Evolutionary conservation across 2,329 filamentous ascomycete genomes (phyloP).

Genomic region (Xylariaceae sp.): DNA sequence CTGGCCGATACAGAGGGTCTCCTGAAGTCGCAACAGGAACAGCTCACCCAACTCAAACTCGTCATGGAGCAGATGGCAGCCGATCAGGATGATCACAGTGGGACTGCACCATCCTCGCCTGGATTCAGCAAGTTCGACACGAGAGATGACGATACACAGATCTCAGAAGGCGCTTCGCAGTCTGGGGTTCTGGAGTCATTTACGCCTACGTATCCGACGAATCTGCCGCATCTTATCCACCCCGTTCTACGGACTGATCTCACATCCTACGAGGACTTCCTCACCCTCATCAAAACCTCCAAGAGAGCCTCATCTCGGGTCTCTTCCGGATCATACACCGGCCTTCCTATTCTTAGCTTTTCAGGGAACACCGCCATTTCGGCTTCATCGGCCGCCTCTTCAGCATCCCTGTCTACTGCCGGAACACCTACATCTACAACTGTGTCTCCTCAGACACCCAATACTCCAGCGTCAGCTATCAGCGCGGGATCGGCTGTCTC

Average conservation of each 20-base stretch:
- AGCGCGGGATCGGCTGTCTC: slow-evolving; percentile 52
- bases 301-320: slow-evolving; percentile 66
- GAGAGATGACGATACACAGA: slow-evolving; percentile 53
- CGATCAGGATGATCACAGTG: slow-evolving; percentile 74
- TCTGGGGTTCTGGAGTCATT: slow-evolving; percentile 52
- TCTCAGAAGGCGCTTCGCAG: slow-evolving; percentile 46
- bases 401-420: slow-evolving; percentile 61
- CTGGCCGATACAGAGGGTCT: slow-evolving; percentile 86
- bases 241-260: slow-evolving; percentile 85
- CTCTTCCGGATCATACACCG: slow-evolving; percentile 74
- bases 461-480: slow-evolving; percentile 60
- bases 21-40: slow-evolving; percentile 89
- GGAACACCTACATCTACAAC: slow-evolving; percentile 53
- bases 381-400: slow-evolving; percentile 64
- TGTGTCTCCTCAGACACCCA: slow-evolving; percentile 65
- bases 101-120: slow-evolving; percentile 84
- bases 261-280: slow-evolving; percentile 83
- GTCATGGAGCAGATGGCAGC: slow-evolving; percentile 88
- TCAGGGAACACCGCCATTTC: slow-evolving; percentile 55
- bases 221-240: slow-evolving; percentile 82
- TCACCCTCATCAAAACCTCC: slow-evolving; percentile 74
- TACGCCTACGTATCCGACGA: slow-evolving; percentile 66
- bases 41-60: slow-evolving; percentile 86
- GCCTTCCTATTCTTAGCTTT: slow-evolving; percentile 60
- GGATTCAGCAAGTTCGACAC: slow-evolving; percentile 73